Percentiles rank a stretch among this genome's conserved stretches.
Evolutionary conservation across 73 alveolate species (phyloP).

Genomic region (Breviolum minutum): DNA sequence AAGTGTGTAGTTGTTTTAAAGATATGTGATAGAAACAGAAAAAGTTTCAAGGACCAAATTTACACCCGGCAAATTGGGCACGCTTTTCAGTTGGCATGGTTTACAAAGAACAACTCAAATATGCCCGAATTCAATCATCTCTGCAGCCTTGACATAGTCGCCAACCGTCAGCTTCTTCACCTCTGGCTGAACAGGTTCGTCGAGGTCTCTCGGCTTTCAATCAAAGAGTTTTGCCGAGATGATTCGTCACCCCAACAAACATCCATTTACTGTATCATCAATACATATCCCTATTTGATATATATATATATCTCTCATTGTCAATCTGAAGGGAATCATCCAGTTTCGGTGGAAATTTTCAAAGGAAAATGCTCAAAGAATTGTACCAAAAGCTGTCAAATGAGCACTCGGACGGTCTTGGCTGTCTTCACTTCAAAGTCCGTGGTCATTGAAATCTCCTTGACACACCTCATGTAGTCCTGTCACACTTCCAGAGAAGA

Average conservation of each 20-base stretch:
- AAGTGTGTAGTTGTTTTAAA: background rate
- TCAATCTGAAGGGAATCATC: background rate
- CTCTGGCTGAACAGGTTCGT: background rate
- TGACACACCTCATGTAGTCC: slow-evolving; percentile 91
- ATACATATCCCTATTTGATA: background rate
- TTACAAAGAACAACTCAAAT: background rate
- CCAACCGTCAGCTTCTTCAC: slow-evolving; percentile 49
- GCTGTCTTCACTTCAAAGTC: slow-evolving; percentile 57
- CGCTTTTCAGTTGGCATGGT: too few species aligned
- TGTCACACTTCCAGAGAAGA: background rate
- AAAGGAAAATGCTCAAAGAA: background rate
- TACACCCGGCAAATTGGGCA: too few species aligned
- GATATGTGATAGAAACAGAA: too few species aligned
- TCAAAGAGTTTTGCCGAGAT: too few species aligned
- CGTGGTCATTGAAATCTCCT: slow-evolving; percentile 56
- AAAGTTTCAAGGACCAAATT: too few species aligned
- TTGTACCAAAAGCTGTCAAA: background rate
- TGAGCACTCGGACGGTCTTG: slow-evolving; percentile 27
- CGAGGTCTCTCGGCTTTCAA: too few species aligned
- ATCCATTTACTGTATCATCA: background rate
- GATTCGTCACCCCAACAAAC: background rate
- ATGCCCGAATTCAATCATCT: too few species aligned
- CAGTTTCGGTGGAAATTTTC: too few species aligned
- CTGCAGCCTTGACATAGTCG: slow-evolving; percentile 19
- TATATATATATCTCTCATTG: background rate